Conservation (phyloP, 805 yeast species). For the Cyberlindnera misumaiensis region DNA sequence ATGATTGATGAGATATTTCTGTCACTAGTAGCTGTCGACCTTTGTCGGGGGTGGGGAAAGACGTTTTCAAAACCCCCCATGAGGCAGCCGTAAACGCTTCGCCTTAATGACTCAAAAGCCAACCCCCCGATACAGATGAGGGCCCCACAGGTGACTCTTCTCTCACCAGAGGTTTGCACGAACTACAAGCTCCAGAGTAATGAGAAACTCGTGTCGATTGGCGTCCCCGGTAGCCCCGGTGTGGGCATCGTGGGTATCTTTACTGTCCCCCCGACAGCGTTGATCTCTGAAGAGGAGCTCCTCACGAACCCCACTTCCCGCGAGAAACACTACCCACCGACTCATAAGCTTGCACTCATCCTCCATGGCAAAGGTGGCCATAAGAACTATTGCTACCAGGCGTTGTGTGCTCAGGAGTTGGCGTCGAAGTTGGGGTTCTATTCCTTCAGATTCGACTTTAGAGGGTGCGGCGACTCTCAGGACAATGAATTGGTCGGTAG, state of each 20-base stretch:
- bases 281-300: conserved; percentile 16
- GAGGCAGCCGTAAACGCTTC: no score
- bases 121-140: no score
- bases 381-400: conserved; percentile 70
- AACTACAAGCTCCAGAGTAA: conserved; percentile 18
- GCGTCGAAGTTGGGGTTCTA: conserved; percentile 54
- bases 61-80: no score
- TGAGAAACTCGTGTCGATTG: conserved; percentile 22
- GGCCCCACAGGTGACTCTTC: conserved; percentile 8
- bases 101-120: no score
- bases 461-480: conserved; percentile 78
- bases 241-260: conserved; percentile 32
- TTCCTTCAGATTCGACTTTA: conserved; percentile 73
- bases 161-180: conserved; percentile 16
- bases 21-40: no score
- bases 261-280: conserved; percentile 26
- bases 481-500: conserved; percentile 22
- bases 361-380: conserved; percentile 88
- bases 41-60: no score
- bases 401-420: conserved; percentile 50
- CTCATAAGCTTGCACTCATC: conserved; percentile 50
- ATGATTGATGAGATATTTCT: no score
- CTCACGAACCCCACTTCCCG: conserved; percentile 5
- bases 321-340: conserved; percentile 26
- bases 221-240: conserved; percentile 17